Conservation (phyloP, 805 yeast species). For the Metschnikowia rubicola region DNA sequence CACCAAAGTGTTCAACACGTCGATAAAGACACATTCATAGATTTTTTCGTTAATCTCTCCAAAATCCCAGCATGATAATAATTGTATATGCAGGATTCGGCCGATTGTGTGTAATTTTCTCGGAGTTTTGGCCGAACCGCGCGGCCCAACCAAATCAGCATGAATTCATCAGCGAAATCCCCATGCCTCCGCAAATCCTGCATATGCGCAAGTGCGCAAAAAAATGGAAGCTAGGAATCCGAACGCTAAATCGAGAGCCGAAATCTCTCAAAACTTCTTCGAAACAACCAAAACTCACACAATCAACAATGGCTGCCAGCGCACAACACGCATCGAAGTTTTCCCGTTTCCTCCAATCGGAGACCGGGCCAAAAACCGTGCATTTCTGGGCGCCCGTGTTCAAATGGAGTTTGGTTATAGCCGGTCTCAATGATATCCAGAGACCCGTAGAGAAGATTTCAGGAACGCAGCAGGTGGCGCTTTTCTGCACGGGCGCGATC, state of each 20-base stretch:
- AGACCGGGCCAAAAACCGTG: conserved; percentile 95
- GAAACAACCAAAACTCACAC: background rate
- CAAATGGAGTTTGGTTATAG: conserved; percentile 86
- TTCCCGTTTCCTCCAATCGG: conserved; percentile 70
- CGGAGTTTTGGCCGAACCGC: background rate
- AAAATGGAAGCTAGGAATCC: conserved; percentile 11
- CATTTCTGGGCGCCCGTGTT: conserved; percentile 83
- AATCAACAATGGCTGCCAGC: conserved; percentile 24
- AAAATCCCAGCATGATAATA: too few species aligned
- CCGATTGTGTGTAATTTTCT: too few species aligned
- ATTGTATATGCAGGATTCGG: too few species aligned
- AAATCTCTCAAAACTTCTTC: background rate
- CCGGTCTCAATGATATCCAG: conserved; percentile 80
- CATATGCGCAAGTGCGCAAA: conserved; percentile 1
- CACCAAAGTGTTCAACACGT: too few species aligned
- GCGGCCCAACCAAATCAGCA: background rate
- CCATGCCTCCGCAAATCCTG: conserved; percentile 12
- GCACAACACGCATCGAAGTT: conserved; percentile 50
- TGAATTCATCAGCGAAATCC: too few species aligned
- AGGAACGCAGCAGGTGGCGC: conserved; percentile 84
- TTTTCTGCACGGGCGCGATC: conserved; percentile 86
- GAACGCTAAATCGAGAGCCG: background rate
- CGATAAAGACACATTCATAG: too few species aligned
- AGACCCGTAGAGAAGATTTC: conserved; percentile 91
- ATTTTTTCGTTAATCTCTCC: too few species aligned